A percentile compares a stretch with the other conserved stretches of the same genome.
phyloP scores from a whole-genome alignment of 2,329 filamentous ascomycete genomes.

The Aureobasidium melanogenum region DNA sequence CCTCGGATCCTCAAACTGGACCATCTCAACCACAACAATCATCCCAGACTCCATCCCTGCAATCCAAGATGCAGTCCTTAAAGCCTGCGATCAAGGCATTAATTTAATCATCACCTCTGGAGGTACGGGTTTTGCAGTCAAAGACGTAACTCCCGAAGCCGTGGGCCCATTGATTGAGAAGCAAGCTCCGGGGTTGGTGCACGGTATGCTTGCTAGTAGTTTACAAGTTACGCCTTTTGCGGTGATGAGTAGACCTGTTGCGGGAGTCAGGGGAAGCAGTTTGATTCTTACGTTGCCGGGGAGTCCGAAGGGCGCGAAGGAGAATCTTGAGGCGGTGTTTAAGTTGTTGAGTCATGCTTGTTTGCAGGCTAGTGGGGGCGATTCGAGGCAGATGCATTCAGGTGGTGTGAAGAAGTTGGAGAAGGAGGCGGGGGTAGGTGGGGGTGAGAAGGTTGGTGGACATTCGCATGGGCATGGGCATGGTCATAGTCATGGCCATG shows the following conservation, averaged over 20 bases:
- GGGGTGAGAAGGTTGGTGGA: conserved; percentile 9
- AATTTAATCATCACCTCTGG: conserved; percentile 85
- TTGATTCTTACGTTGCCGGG: conserved; percentile 85
- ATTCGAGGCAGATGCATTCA: conserved; percentile 70
- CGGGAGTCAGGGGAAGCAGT: conserved; percentile 72
- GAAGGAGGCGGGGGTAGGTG: conserved; percentile 60
- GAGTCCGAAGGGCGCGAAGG: conserved; percentile 87
- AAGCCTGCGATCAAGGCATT: conserved; percentile 39
- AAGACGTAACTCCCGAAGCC: conserved; percentile 85
- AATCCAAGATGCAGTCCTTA: conserved; percentile 64
- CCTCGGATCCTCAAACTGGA: conserved; percentile 58
- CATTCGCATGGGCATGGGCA: conserved; percentile 39
- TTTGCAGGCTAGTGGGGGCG: conserved; percentile 70
- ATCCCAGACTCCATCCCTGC: conserved; percentile 66
- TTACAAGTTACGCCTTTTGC: conserved; percentile 86
- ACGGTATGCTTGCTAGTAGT: conserved; percentile 85
- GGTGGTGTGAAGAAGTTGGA: conserved; percentile 81
- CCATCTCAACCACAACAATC: conserved; percentile 59
- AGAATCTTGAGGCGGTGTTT: conserved; percentile 82
- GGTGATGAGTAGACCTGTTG: conserved; percentile 90
- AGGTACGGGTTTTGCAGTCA: conserved; percentile 81
- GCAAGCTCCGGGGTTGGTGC: conserved; percentile 81
- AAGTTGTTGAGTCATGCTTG: conserved; percentile 96
- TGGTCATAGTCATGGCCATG: conserved; percentile 18
- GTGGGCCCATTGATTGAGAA: conserved; percentile 72